Base-by-base conservation (phyloP, 1,139 yeast genomes). In the Geotrichum carabidarum region DNA sequence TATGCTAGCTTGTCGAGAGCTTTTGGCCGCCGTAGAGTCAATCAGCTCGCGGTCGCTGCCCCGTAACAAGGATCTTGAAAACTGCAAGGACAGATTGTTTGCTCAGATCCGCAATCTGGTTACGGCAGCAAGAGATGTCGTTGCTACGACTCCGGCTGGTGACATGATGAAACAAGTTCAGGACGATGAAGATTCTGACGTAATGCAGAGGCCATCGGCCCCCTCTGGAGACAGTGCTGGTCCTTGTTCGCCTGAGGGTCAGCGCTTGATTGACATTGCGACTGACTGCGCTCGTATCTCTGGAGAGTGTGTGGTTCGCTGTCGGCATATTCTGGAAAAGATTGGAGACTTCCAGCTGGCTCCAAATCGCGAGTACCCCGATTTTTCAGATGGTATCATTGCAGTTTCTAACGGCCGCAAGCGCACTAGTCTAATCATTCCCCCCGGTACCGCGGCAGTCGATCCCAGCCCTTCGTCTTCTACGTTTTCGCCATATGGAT, bases 301-400 rank as follows among this genome's bases (percentile, higher is more conserved):
- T 3, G 67, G 69, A 8, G 71, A 68, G 49, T 71, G 74, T 58
- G 72, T 78, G 15, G 73, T 72, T 1, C 74, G 78, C 36, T 79
- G 83, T 57, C 69, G 73, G 54, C 69, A 77, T 70, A 69, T 73
- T 60, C 53, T 84, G 43, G 79, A 80, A 27, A 69, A 80, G 42
- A 80, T 85, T 22, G 91, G 94, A 27, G 94, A 88, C 65, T 86
- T 87, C 68, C 81, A 80, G 63, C 72, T 89, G 54, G 81, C 84
- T 37, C 68, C 77, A 1, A 83, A 81, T 52, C 75, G 94, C 61
- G 76, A 82, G 34, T 88, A 87, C 65, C 88, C 93, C 0, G 90
- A 89, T 66, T 87, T 87, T 63, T 79, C 93, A 1, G 71, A 74
- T 52, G 91, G 89, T 1, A 73, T 85, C 51, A 78, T 80, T 32